Conservation (phyloP, 331 rosid genomes). For the Saraca asoca region DNA sequence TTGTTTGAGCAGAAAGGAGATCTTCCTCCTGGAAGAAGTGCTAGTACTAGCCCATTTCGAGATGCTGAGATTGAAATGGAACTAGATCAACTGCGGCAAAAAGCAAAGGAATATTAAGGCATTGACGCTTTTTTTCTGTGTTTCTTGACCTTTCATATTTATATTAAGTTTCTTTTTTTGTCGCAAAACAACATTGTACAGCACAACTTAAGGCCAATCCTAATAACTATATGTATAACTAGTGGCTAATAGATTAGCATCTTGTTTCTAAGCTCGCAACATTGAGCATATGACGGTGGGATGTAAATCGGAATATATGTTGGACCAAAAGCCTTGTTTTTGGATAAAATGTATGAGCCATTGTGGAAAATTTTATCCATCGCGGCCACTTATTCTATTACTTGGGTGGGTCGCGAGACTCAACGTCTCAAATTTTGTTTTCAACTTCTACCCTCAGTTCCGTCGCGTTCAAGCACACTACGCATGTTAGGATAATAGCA, state of each 20-base stretch:
- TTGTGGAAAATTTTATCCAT: too few species aligned
- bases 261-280: too few species aligned
- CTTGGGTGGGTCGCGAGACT: too few species aligned
- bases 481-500: too few species aligned
- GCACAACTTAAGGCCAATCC: slow-evolving; percentile 37
- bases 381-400: too few species aligned
- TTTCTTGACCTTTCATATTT: slow-evolving; percentile 29
- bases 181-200: slow-evolving; percentile 49
- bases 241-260: slow-evolving; percentile 20
- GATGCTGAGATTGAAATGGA: slow-evolving; percentile 84
- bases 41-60: slow-evolving; percentile 59
- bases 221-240: slow-evolving; percentile 40
- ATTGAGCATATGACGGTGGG: too few species aligned
- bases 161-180: slow-evolving; percentile 30
- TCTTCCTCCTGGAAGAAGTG: slow-evolving; percentile 92
- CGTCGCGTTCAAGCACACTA: too few species aligned
- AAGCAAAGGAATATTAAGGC: slow-evolving; percentile 65
- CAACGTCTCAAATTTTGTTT: too few species aligned
- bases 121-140: background rate
- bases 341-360: too few species aligned
- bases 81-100: slow-evolving; percentile 80
- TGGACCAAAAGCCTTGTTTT: too few species aligned
- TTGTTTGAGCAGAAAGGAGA: slow-evolving; percentile 76
- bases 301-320: too few species aligned
- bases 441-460: too few species aligned